Percentiles rank a stretch among this genome's conserved stretches.
Evolutionary conservation across 495 filamentous ascomycete genomes (phyloP).

Genomic region (Neurospora discreta): DNA sequence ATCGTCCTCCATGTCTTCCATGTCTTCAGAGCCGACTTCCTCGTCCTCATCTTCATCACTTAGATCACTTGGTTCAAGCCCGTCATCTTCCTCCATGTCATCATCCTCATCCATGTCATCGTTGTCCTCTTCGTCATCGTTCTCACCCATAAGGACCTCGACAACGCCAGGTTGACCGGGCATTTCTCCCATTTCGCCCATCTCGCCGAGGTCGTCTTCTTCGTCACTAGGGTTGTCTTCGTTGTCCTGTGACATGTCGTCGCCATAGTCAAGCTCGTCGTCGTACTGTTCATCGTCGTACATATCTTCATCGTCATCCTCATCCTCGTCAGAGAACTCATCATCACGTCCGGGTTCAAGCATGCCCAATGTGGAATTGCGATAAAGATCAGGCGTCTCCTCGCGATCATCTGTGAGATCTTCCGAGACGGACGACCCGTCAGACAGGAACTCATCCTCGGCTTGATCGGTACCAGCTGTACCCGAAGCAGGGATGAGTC

Average conservation of each 20-base stretch:
- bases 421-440: conserved; percentile 66
- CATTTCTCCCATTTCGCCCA: conserved; percentile 78
- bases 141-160: conserved; percentile 77
- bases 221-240: conserved; percentile 91
- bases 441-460: conserved; percentile 78
- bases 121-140: conserved; percentile 52
- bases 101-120: conserved; percentile 53
- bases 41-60: conserved; percentile 44
- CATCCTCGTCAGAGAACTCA: conserved; percentile 56
- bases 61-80: conserved; percentile 34
- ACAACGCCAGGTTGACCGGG: conserved; percentile 65
- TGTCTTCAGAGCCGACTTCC: conserved; percentile 35
- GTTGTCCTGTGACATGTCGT: conserved; percentile 63
- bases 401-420: conserved; percentile 82
- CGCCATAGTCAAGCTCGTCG: conserved; percentile 86
- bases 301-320: conserved; percentile 72
- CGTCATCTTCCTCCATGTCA: conserved; percentile 56
- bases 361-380: conserved; percentile 92
- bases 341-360: conserved; percentile 75
- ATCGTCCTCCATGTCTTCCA: conserved; percentile 41
- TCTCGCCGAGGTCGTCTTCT: conserved; percentile 66
- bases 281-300: conserved; percentile 66
- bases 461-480: conserved; percentile 40
- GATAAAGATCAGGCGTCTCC: conserved; percentile 93
- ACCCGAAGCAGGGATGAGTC: conserved; percentile 50